Conservation (phyloP, 306 rosid genomes). For the Prosopis cineraria region DNA sequence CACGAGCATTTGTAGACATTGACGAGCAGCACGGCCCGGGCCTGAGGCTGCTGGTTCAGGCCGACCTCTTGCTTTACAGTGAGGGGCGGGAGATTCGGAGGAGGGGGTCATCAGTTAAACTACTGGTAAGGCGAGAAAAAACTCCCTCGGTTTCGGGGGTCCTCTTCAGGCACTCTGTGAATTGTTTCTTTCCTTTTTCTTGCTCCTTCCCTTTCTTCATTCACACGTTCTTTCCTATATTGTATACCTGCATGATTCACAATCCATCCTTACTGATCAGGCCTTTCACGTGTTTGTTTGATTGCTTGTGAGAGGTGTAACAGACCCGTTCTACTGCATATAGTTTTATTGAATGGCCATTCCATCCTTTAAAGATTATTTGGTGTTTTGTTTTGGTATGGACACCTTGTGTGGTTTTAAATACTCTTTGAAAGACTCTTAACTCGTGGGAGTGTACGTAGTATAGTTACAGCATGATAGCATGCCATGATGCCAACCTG, state of each 20-base stretch:
- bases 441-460: too few species aligned
- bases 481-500: slow-evolving; percentile 36
- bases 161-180: slow-evolving; percentile 72
- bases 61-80: slow-evolving; percentile 31
- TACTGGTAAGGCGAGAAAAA: slow-evolving; percentile 59
- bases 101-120: slow-evolving; percentile 34
- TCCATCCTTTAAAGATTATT: too few species aligned
- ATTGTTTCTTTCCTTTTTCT: slow-evolving; percentile 48
- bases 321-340: too few species aligned
- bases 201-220: slow-evolving; percentile 47
- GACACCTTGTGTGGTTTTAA: too few species aligned
- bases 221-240: slow-evolving; percentile 41
- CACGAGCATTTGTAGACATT: too few species aligned
- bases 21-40: slow-evolving; percentile 28
- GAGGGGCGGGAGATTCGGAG: slow-evolving; percentile 31
- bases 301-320: background rate
- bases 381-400: too few species aligned
- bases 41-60: slow-evolving; percentile 35
- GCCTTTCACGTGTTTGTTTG: background rate
- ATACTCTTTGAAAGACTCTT: background rate
- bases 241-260: slow-evolving; percentile 41
- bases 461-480: background rate
- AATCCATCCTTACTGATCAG: slow-evolving; percentile 1
- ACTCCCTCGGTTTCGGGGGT: slow-evolving; percentile 81
- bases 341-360: too few species aligned